Evolutionary conservation across 2,329 filamentous ascomycete species (phyloP), one percentile per base, ranked within the genome.

Genomic region (Aspergillus sp.): DNA sequence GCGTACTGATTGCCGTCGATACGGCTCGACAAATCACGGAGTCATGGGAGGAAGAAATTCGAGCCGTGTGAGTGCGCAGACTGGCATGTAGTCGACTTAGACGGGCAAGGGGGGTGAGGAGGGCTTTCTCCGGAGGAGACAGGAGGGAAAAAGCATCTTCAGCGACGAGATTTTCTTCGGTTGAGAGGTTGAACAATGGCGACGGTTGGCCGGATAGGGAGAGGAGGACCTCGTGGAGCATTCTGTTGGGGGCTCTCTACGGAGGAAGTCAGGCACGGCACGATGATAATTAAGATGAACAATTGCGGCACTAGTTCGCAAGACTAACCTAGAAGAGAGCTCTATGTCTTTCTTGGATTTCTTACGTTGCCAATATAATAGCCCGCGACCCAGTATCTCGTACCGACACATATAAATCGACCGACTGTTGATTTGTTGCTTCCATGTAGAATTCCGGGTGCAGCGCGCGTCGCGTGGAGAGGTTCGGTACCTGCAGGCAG

Each of bases 191-290:
- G 80, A 97, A 90, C 73, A 98, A 86, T 67, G 92, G 90, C 65
- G 94, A 97, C 65, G 91, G 90, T 79, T 98, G 91, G 67, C 95
- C 94, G 70, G 93, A 96, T 77, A 98, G 88, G 76, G 93, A 94
- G 77, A 99, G 89, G 77, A 98, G 87, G 80, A 99, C 92, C 83
- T 99, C 95, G 85, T 98, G 95, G 76, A 99, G 90, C 95, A 99
- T 99, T 67, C 70, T 78, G 73, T 60, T 56, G 63, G 60, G 14
- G 62, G 52, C 49, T 67, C 61, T 52, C 68, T 71, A 56, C 26
- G 20, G n/a, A 24, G 54, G 42, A 56, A 52, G 54, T 65, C 51
- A 61, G 59, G 54, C 32, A 20, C n/a, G 20, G 26, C 24, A 2
- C 22, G 52, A 61, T 60, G 26, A 9, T 24, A 54, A 24, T 18